Evolutionary conservation across 768 basidiomycete species (phyloP), one percentile per base, ranked within the genome.

Genomic region (Boletus insuetus): DNA sequence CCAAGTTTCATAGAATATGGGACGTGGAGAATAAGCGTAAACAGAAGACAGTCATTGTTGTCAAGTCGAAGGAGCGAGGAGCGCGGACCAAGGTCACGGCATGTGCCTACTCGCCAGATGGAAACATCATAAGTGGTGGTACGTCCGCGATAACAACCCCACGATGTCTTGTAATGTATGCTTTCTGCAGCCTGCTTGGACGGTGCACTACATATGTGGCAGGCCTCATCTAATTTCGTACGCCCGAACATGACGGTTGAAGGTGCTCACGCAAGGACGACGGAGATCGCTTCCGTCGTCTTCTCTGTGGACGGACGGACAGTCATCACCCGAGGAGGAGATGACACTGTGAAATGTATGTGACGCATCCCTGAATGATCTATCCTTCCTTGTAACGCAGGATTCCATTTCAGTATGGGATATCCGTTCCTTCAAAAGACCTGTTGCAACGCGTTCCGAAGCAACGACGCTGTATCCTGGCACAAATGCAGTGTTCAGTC

Each of bases 401-500:
- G 4, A 37, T 49, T 52, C 37, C 59, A 37, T 51, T 54, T 38
- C 59, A 98, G 96, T 98, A 43, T 99, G 97, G 97, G 96, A 98
- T 70, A 73, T 93, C 26, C 85, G 92, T 53, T 80, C 87, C 12
- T 91, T 98, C 79, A 94, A 91, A 71, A 93, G 90, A 70, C 94
- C 97, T 2, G 67, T 98, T 31, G 83, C 81, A 3, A 79, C 79
- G n/a, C 83, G 81, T 53, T 68, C 79, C 29, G 82, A 78, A 46
- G 73, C 92, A 26, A 77, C 82, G 44, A 91, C 91, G 16, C 73
- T 94, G 51, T 98, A 99, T 73, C 89, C 93, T 16, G 84, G 89
- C 59, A 96, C 95, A 39, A 98, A 98, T 71, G 87, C 95, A 10
- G 82, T 89, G 58, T 98, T 96, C 73, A 97, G 94, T 61, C 97